Conservation (phyloP, 2,329 filamentous ascomycete species). For the Colletotrichum musae region DNA sequence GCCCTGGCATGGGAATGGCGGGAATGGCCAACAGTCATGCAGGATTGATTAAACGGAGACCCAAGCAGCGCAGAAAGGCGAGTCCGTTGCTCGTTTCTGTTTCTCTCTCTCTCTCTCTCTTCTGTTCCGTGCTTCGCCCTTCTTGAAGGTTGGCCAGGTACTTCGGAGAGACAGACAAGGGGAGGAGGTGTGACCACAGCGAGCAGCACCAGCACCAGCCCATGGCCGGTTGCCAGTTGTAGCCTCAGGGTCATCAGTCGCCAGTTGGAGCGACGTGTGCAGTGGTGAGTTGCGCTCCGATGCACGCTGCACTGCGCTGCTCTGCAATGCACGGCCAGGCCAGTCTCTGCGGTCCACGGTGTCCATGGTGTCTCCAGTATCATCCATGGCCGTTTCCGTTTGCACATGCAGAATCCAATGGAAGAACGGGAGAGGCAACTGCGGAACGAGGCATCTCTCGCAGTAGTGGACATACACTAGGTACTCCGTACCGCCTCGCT, state of each 20-base stretch:
- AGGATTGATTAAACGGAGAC: conserved; percentile 37
- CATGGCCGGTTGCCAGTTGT: not conserved
- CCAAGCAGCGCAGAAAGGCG: conserved; percentile 18
- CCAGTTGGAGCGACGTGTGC: not conserved
- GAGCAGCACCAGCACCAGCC: not conserved
- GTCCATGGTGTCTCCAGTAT: conserved; percentile 31
- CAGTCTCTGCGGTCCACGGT: conserved; percentile 29
- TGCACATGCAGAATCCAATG: conserved; percentile 35
- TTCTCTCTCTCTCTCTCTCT: too few relatives aligned
- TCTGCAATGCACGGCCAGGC: conserved; percentile 39
- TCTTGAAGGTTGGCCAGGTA: not conserved
- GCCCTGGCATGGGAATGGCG: not conserved
- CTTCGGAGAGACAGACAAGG: conserved; percentile 1
- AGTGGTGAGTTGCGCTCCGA: conserved; percentile 26
- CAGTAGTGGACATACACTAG: too few relatives aligned
- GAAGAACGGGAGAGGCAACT: conserved; percentile 27
- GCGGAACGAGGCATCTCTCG: not conserved
- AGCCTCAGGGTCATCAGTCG: not conserved
- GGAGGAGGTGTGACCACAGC: conserved; percentile 32
- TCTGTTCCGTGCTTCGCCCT: not conserved
- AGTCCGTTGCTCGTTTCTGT: too few relatives aligned
- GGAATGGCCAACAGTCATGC: conserved; percentile 27
- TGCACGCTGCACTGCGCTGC: conserved; percentile 19
- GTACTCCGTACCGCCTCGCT: not conserved
- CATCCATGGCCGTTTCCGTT: conserved; percentile 36